Evolutionary conservation across 768 basidiomycete species (phyloP), one percentile per base, ranked within the genome.

Genomic region (Lactifluus subvellereus): DNA sequence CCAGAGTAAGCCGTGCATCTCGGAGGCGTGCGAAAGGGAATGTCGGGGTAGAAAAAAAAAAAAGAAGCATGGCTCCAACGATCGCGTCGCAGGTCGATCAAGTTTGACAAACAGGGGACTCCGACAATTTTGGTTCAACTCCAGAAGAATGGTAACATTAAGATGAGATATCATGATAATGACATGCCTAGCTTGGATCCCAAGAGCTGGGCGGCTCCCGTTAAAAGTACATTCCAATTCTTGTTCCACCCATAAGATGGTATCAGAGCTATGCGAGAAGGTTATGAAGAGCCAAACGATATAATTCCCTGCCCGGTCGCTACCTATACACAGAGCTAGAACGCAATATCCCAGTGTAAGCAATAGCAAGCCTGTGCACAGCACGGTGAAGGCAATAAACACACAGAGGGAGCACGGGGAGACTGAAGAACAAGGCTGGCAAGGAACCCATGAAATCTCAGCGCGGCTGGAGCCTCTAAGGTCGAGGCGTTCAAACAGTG

Each of bases 31-130:
- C 40, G 40, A 42, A 54, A 48, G n/a, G 30, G 7, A 2, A 37
- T 54, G 59, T 60, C 27, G 40, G 43, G 22, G 7, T 43, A 47
- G 22, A 54, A 60, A 38, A 27, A 57, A 57, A 56, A 54, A 62
- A 57, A 53, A n/a, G 22, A 47, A 49, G 37, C 48, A 37, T 32
- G 51, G 30, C 40, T 32, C 43, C 13, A 30, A 9, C 27, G 50
- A 54, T 54, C 62, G 56, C 22, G 11, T 54, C 38, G 57, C 51
- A 37, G 16, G 37, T 35, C 6, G 43, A 63, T 54, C 59, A 50
- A 42, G 57, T 63, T 59, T 30, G 37, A 58, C n/a, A 54, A 38
- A 20, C 51, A 40, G 27, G 35, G 48, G 62, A 63, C 62, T 63
- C 62, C 57, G 62, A 57, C 54, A 10, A 42, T 30, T 42, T 22